phyloP scores from a whole-genome alignment of 2,329 filamentous ascomycete genomes.

The Phaeosphaeria sp. region DNA sequence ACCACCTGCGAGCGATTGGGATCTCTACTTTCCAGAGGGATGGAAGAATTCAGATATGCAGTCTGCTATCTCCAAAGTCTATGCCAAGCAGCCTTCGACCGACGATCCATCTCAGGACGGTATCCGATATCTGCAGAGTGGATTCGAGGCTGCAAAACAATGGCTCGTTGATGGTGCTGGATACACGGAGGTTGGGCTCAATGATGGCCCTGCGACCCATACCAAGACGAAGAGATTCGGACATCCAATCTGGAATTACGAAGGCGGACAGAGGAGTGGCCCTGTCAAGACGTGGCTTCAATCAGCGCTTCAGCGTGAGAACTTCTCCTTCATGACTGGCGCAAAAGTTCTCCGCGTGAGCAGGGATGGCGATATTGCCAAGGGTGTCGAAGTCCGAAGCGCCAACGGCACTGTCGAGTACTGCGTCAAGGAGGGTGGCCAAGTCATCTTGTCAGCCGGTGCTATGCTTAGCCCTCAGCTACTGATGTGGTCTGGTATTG shows the following conservation, averaged over 20 bases:
- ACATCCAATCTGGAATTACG: slow-evolving; percentile 57
- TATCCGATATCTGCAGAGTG: slow-evolving; percentile 56
- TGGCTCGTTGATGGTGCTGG: slow-evolving; percentile 60
- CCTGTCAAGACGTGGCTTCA: slow-evolving; percentile 60
- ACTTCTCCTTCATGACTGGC: slow-evolving; percentile 50
- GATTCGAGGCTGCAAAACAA: slow-evolving; percentile 55
- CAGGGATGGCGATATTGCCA: slow-evolving; percentile 49
- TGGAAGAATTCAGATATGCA: slow-evolving; percentile 61
- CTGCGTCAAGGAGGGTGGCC: slow-evolving; percentile 32
- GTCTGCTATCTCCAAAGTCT: slow-evolving; percentile 54
- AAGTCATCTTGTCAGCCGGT: slow-evolving; percentile 40
- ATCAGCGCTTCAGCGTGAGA: slow-evolving; percentile 49
- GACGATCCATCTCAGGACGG: slow-evolving; percentile 55
- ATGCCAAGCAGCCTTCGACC: slow-evolving; percentile 53
- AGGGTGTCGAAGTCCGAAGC: slow-evolving; percentile 50
- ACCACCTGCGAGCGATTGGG: slow-evolving; percentile 61
- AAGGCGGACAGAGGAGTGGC: slow-evolving; percentile 58
- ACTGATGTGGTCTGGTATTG: slow-evolving; percentile 50
- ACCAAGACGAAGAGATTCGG: slow-evolving; percentile 58
- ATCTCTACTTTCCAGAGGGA: slow-evolving; percentile 56
- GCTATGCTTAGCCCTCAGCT: slow-evolving; percentile 47
- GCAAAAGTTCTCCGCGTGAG: slow-evolving; percentile 55
- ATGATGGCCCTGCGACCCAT: slow-evolving; percentile 51
- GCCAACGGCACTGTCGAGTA: slow-evolving; percentile 37
- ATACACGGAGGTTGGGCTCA: slow-evolving; percentile 57